Percentiles rank a stretch among this genome's conserved stretches.
Evolutionary conservation across 441 rosid genomes (phyloP).

Genomic region (Erysimum cheiri): DNA sequence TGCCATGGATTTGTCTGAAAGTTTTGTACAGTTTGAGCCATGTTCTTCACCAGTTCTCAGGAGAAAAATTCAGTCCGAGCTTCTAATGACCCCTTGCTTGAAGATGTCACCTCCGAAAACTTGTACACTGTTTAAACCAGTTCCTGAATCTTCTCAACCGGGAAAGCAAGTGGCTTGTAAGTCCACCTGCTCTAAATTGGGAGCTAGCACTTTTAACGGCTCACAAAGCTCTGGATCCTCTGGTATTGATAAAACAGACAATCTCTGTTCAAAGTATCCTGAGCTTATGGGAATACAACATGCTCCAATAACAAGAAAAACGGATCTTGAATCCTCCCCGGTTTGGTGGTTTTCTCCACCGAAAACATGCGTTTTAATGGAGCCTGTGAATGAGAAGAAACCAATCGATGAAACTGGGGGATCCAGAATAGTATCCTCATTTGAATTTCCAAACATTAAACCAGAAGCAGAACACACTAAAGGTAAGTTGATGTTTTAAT

Average conservation of each 20-base stretch:
- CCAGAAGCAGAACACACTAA: slow-evolving; percentile 37
- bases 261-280: slow-evolving; percentile 63
- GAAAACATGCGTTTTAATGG: slow-evolving; percentile 76
- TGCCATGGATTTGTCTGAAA: slow-evolving; percentile 32
- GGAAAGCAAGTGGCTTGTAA: slow-evolving; percentile 46
- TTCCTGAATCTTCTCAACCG: slow-evolving; percentile 48
- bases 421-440: slow-evolving; percentile 25
- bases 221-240: slow-evolving; percentile 61
- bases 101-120: slow-evolving; percentile 88
- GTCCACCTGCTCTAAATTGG: slow-evolving; percentile 65
- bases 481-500: slow-evolving; percentile 28
- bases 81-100: slow-evolving; percentile 76
- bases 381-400: slow-evolving; percentile 60
- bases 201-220: slow-evolving; percentile 42
- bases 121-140: slow-evolving; percentile 70
- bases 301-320: slow-evolving; percentile 51
- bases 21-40: slow-evolving; percentile 41
- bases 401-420: slow-evolving; percentile 33
- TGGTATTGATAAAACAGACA: slow-evolving; percentile 51
- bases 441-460: slow-evolving; percentile 34
- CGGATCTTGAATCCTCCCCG: slow-evolving; percentile 68
- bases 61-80: slow-evolving; percentile 48
- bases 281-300: slow-evolving; percentile 72
- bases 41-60: slow-evolving; percentile 52
- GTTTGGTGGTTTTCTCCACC: slow-evolving; percentile 92